Base-by-base conservation (phyloP, 2,329 filamentous ascomycete species). In the Aspergillus fischeri region DNA sequence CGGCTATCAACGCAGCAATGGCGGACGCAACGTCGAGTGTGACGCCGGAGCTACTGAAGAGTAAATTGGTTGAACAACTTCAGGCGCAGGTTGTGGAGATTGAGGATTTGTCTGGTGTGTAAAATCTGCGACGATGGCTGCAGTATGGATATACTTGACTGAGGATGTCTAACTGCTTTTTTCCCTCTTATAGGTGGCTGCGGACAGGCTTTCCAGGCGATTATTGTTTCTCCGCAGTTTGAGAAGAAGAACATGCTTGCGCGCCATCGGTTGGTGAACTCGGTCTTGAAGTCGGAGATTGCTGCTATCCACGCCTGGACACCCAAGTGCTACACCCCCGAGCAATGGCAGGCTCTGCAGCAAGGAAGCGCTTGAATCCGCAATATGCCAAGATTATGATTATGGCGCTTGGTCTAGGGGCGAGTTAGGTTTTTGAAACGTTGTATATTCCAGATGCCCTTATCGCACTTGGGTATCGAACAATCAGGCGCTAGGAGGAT, bases 231-330 rank as follows among this genome's bases (percentile, higher is more conserved):
- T 8, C 80, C 87, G 32, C 78, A 85, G 56, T 92, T 91, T 73
- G 80, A 82, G 55, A 86, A 85, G 66, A 88, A 89, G 74, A 89
- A 79, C 69, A 90, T 90, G 53, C 85, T 97, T 57, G 91, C 91
- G 71, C 84, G 92, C 56, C 91, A 96, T 76, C 86, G 92, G 47
- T 82, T 95, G 61, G 92, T 96, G 66, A 96, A 97, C 76, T 83
- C 83, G 17, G 86, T 86, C 4, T 80, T 97, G 66, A 93, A 92
- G 78, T 84, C 87, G 49, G 92, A 97, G 77, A 96, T 97, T 72
- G 90, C 90, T 17, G 85, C 84, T 63, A 96, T 97, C 66, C 92
- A 97, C 78, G 92, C 92, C 42, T 97, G 92, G 92, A 95, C 91
- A 55, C 91, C 92, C 28, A 95, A 92, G 77, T 96, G 92, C 74